Evolutionary conservation across 805 yeast species (phyloP), one percentile per base, ranked within the genome.

Genomic region (Ogataea siamensis): DNA sequence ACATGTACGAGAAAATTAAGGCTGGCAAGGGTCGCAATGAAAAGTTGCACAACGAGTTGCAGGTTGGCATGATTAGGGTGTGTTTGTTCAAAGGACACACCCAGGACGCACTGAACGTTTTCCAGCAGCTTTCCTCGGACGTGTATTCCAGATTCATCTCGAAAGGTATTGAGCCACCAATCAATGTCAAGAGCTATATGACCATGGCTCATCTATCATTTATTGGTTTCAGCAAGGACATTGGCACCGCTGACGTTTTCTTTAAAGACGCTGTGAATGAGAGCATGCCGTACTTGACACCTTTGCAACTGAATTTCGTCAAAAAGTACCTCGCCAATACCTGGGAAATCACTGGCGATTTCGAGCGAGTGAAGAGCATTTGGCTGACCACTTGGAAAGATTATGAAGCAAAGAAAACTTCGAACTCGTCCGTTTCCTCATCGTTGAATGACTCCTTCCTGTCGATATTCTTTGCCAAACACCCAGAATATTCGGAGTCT

Each of bases 121-220:
- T 84, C 58, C 79, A 76, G 54, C 71, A 72, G 32, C 63, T 84
- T 44, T 76, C 83, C 48, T 67, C 70, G 28, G 68, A 68, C 29
- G 70, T 74, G 30, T 76, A 76, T 31, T 42, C 57, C 5, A 50
- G 55, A 19, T 55, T 51, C 43, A 55, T 59, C 11, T 40, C 56
- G 6, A 53, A 57, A 24, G 51, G 55, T 37, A 47, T 54, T 23
- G 58, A 58, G 19, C 64, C 64, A 14, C 64, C 64, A 33, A 59
- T 59, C 42, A 59, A 67, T 66, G 59, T 63, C 67, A 51, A 59
- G 34, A 70, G 78, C 35, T 73, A 80, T 21, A 66, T 83, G 60
- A 73, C 83, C 22, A 85, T 82, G 61, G 80, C 86, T 32, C 95
- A 86, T 64, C 68, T 84, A 44, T 71, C 82, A 3, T 86, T 86